Conservation (phyloP, 2,329 filamentous ascomycete species). For the Colletotrichum lini region DNA sequence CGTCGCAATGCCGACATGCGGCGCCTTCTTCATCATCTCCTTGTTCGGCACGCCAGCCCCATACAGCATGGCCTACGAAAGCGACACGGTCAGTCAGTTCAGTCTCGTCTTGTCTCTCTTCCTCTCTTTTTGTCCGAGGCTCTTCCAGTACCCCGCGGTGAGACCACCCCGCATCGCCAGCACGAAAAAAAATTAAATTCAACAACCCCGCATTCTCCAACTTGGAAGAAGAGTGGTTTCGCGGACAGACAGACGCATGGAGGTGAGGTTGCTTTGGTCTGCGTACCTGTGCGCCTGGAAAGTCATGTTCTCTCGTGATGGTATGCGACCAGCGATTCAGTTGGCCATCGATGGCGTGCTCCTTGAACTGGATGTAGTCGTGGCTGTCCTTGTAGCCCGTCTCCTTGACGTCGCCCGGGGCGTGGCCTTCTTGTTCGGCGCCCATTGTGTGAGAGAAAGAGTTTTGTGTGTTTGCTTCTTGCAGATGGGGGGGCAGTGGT, state of each 20-base stretch:
- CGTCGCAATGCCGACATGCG: slow-evolving; percentile 90
- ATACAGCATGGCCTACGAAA: slow-evolving; percentile 87
- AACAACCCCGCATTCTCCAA: slow-evolving; percentile 38
- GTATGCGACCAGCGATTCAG: slow-evolving; percentile 90
- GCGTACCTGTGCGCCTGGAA: slow-evolving; percentile 86
- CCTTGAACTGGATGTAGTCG: slow-evolving; percentile 69
- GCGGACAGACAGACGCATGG: neutral
- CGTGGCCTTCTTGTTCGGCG: slow-evolving; percentile 25
- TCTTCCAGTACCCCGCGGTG: slow-evolving; percentile 34
- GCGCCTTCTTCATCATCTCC: slow-evolving; percentile 88
- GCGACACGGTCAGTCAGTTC: slow-evolving; percentile 13
- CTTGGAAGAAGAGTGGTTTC: neutral
- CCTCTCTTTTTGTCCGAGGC: neutral
- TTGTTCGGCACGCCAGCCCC: slow-evolving; percentile 88
- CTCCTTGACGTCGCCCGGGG: slow-evolving; percentile 19
- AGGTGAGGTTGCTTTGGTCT: neutral
- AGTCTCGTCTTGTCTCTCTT: no score
- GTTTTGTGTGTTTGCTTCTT: neutral
- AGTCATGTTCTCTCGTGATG: slow-evolving; percentile 89
- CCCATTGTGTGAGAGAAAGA: slow-evolving; percentile 20
- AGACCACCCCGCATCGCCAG: slow-evolving; percentile 15
- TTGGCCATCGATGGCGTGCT: slow-evolving; percentile 65
- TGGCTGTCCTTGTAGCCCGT: slow-evolving; percentile 60
- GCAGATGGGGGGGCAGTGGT: neutral
- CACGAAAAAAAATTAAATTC: neutral